These are phyloP conservation scores for Fusarium nelsonii DNA, from an alignment of 2,329 filamentous ascomycete species.

Conservation along the genomic window DNA sequence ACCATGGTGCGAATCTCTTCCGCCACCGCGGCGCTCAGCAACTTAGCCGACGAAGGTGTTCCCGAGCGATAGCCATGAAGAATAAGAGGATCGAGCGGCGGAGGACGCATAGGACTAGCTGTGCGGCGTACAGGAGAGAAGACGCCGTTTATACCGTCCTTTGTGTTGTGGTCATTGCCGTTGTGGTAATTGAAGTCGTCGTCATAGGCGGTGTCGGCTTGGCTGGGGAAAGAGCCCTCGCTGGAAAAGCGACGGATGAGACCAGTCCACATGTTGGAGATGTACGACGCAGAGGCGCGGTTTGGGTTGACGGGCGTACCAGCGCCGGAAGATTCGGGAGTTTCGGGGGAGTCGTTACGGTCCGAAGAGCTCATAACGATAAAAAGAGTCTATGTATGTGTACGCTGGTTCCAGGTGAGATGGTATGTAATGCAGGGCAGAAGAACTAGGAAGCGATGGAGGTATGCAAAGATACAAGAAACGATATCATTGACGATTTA, in stretches of 20 bases:
- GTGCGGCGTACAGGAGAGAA: constrained; percentile 67
- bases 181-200: constrained; percentile 31
- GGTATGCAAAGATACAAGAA: constrained; percentile 8
- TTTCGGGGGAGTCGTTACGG: constrained; percentile 42
- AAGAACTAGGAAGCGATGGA: constrained; percentile 9
- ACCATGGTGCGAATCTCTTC: constrained; percentile 94
- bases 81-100: constrained; percentile 84
- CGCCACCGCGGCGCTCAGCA: constrained; percentile 80
- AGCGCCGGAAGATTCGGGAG: constrained; percentile 43
- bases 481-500: constrained; percentile 5
- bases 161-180: constrained; percentile 61
- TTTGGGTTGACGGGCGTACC: constrained; percentile 43
- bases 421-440: background rate
- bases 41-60: constrained; percentile 69
- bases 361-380: constrained; percentile 41
- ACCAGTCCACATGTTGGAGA: constrained; percentile 65
- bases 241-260: constrained; percentile 76
- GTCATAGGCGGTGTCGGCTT: constrained; percentile 46
- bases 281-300: constrained; percentile 46
- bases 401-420: background rate
- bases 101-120: constrained; percentile 85
- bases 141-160: constrained; percentile 67
- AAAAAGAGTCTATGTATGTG: background rate
- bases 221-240: constrained; percentile 55
- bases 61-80: constrained; percentile 74